Percentiles rank a stretch among this genome's conserved stretches.
phyloP scores from a whole-genome alignment of 2,329 filamentous ascomycete species.

The Pseudopithomyces maydicus region DNA sequence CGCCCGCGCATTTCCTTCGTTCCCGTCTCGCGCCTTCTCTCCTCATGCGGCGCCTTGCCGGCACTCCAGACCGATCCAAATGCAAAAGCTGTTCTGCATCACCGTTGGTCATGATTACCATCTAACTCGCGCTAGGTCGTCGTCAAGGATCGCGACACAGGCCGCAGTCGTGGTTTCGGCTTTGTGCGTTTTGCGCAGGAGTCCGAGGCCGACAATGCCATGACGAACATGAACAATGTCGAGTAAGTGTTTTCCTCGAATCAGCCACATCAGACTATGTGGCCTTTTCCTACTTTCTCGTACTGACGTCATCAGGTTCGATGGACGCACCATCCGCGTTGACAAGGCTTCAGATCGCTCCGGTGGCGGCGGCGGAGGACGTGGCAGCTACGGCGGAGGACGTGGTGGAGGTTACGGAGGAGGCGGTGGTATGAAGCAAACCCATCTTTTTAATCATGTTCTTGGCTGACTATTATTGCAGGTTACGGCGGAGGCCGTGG shows the following conservation, averaged over 20 bases:
- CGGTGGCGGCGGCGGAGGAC: slow-evolving; percentile 51
- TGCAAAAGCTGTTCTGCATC: background rate
- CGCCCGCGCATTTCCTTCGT: background rate
- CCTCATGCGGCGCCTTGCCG: background rate
- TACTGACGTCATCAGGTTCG: slow-evolving; percentile 67
- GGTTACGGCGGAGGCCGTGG: slow-evolving; percentile 24
- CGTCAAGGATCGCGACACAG: slow-evolving; percentile 96
- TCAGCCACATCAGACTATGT: background rate
- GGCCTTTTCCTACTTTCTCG: background rate
- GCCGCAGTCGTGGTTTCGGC: slow-evolving; percentile 94
- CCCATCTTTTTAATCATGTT: background rate
- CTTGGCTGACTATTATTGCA: background rate
- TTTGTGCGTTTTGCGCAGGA: slow-evolving; percentile 89
- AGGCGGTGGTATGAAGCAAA: slow-evolving; percentile 8
- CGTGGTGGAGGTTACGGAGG: slow-evolving; percentile 30
- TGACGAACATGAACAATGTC: slow-evolving; percentile 80
- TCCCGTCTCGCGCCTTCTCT: slow-evolving; percentile 4
- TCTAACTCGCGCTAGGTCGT: slow-evolving; percentile 70
- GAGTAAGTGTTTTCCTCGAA: slow-evolving; percentile 68
- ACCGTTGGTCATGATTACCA: background rate
- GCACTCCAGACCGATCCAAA: background rate
- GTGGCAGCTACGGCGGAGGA: slow-evolving; percentile 30
- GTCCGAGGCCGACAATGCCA: slow-evolving; percentile 76
- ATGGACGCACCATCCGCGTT: slow-evolving; percentile 91
- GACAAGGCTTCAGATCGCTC: slow-evolving; percentile 88